Percentiles rank a stretch among this genome's conserved stretches.
Conservation (phyloP, 1,139 yeast genomes). For the Nakaseomyces uthaithaninus region DNA sequence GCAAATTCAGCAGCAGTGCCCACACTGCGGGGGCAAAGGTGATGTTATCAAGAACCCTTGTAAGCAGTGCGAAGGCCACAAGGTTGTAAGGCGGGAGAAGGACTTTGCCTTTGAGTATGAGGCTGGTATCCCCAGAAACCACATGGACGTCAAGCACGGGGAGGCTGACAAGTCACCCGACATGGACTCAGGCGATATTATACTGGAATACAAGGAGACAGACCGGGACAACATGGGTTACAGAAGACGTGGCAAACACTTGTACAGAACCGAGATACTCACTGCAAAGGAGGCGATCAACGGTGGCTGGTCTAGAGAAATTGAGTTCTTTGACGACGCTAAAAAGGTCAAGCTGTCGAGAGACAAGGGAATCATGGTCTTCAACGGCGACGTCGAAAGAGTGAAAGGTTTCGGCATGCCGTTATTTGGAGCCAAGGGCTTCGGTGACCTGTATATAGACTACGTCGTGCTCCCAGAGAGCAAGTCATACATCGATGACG, state of each 20-base stretch:
- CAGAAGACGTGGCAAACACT: slow-evolving; percentile 63
- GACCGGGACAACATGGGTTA: slow-evolving; percentile 62
- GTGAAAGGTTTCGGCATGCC: slow-evolving; percentile 86
- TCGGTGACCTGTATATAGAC: slow-evolving; percentile 70
- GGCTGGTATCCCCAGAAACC: slow-evolving; percentile 63
- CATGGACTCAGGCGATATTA: slow-evolving; percentile 70
- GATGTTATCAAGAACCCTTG: slow-evolving; percentile 56
- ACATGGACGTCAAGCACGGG: slow-evolving; percentile 53
- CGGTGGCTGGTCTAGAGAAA: slow-evolving; percentile 72
- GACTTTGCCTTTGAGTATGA: slow-evolving; percentile 53
- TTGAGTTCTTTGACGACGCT: slow-evolving; percentile 58
- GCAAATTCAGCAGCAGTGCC: slow-evolving; percentile 72
- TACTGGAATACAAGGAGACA: slow-evolving; percentile 51
- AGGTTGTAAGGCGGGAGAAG: slow-evolving; percentile 51
- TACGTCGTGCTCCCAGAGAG: slow-evolving; percentile 45
- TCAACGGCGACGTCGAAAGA: slow-evolving; percentile 63
- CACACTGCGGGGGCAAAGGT: slow-evolving; percentile 74
- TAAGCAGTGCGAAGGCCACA: slow-evolving; percentile 59
- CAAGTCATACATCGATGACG: slow-evolving; percentile 5
- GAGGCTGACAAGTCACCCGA: slow-evolving; percentile 85
- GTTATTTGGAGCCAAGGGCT: slow-evolving; percentile 37
- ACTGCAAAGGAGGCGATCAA: slow-evolving; percentile 59
- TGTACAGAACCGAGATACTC: slow-evolving; percentile 76
- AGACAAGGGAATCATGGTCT: slow-evolving; percentile 42
- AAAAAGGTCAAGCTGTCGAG: slow-evolving; percentile 47